Percentiles rank a stretch among this genome's conserved stretches.
These are phyloP conservation scores for Chenopodium album DNA, from an alignment of 148 eudicot genomes.

Conservation along the genomic window DNA sequence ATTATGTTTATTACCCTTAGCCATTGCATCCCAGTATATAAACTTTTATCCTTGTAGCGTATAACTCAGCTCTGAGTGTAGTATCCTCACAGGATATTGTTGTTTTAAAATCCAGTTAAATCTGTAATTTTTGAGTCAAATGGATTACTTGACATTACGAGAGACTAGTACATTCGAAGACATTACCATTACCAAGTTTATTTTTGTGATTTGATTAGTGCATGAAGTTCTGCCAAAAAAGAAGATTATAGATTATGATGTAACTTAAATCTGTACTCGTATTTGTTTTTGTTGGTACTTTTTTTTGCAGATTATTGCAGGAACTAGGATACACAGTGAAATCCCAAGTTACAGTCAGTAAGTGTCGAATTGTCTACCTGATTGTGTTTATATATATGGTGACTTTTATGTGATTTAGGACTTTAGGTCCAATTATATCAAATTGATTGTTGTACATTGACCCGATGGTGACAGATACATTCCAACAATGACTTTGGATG, in stretches of 20 bases:
- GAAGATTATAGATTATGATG: neutral
- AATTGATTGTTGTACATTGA: neutral
- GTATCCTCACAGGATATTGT: neutral
- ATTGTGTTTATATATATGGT: neutral
- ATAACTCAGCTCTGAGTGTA: neutral
- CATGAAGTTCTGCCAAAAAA: neutral
- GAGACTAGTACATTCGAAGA: neutral
- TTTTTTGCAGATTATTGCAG: conserved; percentile 50
- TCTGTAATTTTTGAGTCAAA: neutral
- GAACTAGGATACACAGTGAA: conserved; percentile 53
- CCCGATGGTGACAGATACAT: conserved; percentile 49
- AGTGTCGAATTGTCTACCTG: conserved; percentile 30
- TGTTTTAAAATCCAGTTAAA: too few species aligned
- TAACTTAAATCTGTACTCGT: neutral
- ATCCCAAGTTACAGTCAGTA: conserved; percentile 72
- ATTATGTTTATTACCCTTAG: neutral
- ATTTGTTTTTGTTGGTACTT: conserved; percentile 14
- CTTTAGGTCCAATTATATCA: neutral
- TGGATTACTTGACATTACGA: neutral
- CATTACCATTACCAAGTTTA: neutral
- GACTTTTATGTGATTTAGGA: neutral
- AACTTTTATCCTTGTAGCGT: neutral
- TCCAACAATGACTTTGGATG: conserved; percentile 76
- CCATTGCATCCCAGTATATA: neutral
- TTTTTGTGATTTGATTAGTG: neutral